Percentiles rank a stretch among this genome's conserved stretches.
Evolutionary conservation across 768 basidiomycete species (phyloP).

Genomic region (Tephrocybe sp.): DNA sequence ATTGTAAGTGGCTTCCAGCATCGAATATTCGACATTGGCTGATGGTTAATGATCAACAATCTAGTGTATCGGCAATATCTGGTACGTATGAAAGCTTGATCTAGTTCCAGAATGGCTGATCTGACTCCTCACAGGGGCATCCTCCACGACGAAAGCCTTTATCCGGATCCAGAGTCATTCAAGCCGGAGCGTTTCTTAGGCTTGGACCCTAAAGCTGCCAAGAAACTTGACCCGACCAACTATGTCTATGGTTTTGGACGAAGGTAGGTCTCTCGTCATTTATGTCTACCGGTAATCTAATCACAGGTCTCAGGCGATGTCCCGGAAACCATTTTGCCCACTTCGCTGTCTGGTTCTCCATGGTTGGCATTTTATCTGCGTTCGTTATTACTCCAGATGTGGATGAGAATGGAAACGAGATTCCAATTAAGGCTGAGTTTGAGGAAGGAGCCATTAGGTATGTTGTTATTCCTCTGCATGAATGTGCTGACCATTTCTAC

Average conservation of each 20-base stretch:
- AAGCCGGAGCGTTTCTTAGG: conserved; percentile 13
- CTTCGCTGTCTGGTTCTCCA: conserved; percentile 17
- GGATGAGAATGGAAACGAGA: conserved; percentile 15
- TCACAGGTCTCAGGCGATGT: conserved; percentile 8
- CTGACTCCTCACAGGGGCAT: conserved; percentile 10
- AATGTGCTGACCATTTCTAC: not conserved
- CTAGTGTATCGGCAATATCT: conserved; percentile 17
- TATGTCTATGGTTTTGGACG: conserved; percentile 16
- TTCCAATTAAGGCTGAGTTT: conserved; percentile 16
- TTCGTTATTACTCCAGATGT: conserved; percentile 15
- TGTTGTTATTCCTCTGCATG: too few species aligned
- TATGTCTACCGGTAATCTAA: not conserved
- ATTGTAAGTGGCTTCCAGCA: conserved; percentile 6
- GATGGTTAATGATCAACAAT: not conserved
- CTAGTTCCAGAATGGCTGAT: not conserved
- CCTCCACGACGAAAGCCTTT: conserved; percentile 14
- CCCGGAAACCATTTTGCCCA: conserved; percentile 19
- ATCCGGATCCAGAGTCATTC: conserved; percentile 11
- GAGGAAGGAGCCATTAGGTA: conserved; percentile 16
- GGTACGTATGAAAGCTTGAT: not conserved
- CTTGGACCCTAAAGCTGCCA: conserved; percentile 10
- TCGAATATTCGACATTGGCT: not conserved
- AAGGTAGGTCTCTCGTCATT: not conserved
- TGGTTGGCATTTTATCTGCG: conserved; percentile 12
- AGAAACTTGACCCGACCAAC: conserved; percentile 14